Percentiles rank a stretch among this genome's conserved stretches.
Conservation (phyloP, 73 alveolate species). For the Stentor roeselii region DNA sequence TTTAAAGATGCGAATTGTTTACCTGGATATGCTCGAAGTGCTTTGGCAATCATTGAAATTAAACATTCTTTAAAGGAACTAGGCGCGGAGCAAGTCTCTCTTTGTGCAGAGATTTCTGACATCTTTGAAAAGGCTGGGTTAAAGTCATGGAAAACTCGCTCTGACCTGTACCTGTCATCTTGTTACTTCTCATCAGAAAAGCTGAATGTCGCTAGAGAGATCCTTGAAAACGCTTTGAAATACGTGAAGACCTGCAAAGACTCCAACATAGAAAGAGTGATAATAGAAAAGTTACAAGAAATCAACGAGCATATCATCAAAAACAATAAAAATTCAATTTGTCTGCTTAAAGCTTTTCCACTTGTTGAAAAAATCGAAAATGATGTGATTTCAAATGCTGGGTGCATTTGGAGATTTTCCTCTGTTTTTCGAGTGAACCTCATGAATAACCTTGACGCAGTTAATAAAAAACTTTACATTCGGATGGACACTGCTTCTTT, state of each 20-base stretch:
- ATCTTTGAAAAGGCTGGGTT: neutral
- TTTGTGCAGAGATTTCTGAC: too few relatives aligned
- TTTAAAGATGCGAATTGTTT: too few relatives aligned
- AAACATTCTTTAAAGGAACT: neutral
- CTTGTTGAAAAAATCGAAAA: neutral
- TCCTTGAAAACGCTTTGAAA: neutral
- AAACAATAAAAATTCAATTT: neutral
- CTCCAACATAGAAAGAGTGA: neutral
- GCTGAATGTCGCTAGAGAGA: neutral
- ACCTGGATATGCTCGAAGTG: conserved; percentile 12
- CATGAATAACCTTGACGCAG: neutral
- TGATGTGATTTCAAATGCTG: neutral
- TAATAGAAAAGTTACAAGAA: neutral
- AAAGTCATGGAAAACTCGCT: neutral
- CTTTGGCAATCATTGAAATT: neutral
- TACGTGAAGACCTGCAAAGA: neutral
- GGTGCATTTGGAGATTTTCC: neutral
- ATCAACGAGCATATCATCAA: neutral
- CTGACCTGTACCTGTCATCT: neutral
- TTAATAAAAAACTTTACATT: neutral
- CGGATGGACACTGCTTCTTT: neutral
- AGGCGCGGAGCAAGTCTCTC: neutral
- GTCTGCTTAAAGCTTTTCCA: neutral
- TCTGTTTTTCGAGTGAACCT: neutral
- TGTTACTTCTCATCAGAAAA: neutral